These are phyloP conservation scores for Didymella arachidicola DNA, from an alignment of 2,329 filamentous ascomycete species.

Conservation along the genomic window DNA sequence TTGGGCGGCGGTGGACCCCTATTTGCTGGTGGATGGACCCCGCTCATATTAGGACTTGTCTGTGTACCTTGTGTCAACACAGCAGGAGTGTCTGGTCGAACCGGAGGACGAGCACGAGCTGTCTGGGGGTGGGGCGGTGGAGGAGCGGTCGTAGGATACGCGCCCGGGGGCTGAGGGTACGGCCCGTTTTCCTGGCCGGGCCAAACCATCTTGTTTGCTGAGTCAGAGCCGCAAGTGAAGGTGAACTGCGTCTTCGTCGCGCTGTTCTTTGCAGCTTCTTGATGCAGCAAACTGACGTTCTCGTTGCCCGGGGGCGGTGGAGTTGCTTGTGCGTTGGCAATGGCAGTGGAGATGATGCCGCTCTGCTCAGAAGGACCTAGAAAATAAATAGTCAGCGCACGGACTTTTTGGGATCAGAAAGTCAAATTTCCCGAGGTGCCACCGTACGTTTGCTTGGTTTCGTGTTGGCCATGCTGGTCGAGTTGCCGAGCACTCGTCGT, in stretches of 20 bases:
- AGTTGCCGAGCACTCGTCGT: slow-evolving; percentile 54
- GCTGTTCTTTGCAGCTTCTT: slow-evolving; percentile 68
- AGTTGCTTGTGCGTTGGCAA: slow-evolving; percentile 77
- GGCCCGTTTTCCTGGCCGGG: slow-evolving; percentile 64
- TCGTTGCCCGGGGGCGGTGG: slow-evolving; percentile 67
- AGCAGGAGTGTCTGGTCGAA: slow-evolving; percentile 47
- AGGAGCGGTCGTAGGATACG: slow-evolving; percentile 37
- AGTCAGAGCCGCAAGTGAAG: slow-evolving; percentile 92
- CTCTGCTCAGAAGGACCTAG: slow-evolving; percentile 59
- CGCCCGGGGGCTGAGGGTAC: slow-evolving; percentile 51
- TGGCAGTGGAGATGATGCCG: slow-evolving; percentile 91
- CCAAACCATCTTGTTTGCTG: slow-evolving; percentile 79
- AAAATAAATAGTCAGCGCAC: slow-evolving; percentile 50
- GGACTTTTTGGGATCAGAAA: slow-evolving; percentile 33
- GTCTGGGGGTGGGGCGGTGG: slow-evolving; percentile 31
- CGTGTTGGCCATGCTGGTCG: slow-evolving; percentile 54
- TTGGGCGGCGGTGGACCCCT: slow-evolving; percentile 49
- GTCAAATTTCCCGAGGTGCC: slow-evolving; percentile 40
- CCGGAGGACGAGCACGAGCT: slow-evolving; percentile 40
- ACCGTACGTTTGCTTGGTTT: slow-evolving; percentile 53
- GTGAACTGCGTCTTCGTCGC: slow-evolving; percentile 90
- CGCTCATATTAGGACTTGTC: slow-evolving; percentile 62
- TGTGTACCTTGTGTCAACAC: slow-evolving; percentile 64
- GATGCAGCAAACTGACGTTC: slow-evolving; percentile 79
- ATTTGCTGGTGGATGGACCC: slow-evolving; percentile 36